Evolutionary conservation across 768 basidiomycete species (phyloP).

Genomic region (Russula virescens): DNA sequence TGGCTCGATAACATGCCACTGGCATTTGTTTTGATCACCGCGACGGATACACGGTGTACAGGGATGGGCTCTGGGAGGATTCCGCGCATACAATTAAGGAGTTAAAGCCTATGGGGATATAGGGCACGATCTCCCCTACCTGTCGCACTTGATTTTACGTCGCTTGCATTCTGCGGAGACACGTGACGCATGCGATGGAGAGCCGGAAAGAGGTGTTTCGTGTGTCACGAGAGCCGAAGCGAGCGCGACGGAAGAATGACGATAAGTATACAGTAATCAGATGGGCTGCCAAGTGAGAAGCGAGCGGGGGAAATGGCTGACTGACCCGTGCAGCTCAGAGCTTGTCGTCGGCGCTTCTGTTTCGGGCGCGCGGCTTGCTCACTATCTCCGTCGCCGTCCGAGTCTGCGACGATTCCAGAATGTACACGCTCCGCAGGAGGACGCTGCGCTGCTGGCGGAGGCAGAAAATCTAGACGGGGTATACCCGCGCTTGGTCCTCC

Average conservation of each 20-base stretch:
- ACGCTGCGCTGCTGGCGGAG: constrained; percentile 8
- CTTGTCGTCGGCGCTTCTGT: constrained; percentile 79
- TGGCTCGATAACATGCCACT: constrained; percentile 79
- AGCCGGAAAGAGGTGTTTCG: constrained; percentile 24
- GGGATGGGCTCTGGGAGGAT: constrained; percentile 57
- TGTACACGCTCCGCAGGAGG: constrained; percentile 24
- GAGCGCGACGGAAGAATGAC: constrained; percentile 19
- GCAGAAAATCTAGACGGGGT: constrained; percentile 22
- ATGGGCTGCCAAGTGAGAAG: constrained; percentile 26
- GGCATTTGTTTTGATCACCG: constrained; percentile 74
- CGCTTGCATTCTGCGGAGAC: constrained; percentile 65
- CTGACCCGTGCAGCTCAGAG: constrained; percentile 80
- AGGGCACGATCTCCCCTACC: constrained; percentile 38
- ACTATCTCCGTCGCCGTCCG: constrained; percentile 41
- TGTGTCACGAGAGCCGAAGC: constrained; percentile 24
- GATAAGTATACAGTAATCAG: constrained; percentile 22
- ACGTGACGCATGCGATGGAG: constrained; percentile 17
- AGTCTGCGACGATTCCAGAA: constrained; percentile 44
- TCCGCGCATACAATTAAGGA: constrained; percentile 19
- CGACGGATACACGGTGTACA: constrained; percentile 77
- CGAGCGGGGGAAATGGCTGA: constrained; percentile 24
- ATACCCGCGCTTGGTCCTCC: constrained; percentile 23
- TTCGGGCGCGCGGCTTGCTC: constrained; percentile 57
- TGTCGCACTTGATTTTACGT: constrained; percentile 85
- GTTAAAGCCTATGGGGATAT: constrained; percentile 11